These are phyloP conservation scores for Aspergillus bridgeri DNA, from an alignment of 495 filamentous ascomycete genomes.

Conservation along the genomic window DNA sequence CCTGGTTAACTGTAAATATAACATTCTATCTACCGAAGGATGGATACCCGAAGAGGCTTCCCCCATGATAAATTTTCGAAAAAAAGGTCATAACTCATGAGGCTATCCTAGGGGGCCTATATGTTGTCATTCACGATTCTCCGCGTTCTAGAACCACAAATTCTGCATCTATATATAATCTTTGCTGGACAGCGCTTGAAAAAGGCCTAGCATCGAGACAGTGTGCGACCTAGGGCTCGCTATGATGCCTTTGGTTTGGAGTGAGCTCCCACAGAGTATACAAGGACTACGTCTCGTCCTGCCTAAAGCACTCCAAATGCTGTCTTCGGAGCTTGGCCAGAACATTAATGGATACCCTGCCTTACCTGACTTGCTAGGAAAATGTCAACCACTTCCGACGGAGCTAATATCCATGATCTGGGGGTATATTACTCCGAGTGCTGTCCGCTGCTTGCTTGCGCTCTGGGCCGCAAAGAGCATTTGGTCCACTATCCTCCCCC, in stretches of 20 bases:
- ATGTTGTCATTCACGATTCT: background rate
- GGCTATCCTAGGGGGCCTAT: too few relatives aligned
- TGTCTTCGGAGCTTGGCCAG: too few relatives aligned
- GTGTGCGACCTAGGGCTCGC: background rate
- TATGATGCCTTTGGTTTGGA: conserved; percentile 2
- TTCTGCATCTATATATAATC: background rate
- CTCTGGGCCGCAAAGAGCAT: background rate
- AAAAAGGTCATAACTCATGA: background rate
- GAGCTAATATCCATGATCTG: background rate
- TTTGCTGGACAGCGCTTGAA: background rate
- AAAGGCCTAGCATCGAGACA: background rate
- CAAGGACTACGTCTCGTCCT: background rate
- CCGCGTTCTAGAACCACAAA: background rate
- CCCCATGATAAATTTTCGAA: background rate
- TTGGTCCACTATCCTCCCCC: background rate
- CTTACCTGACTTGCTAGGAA: background rate
- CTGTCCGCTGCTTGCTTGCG: background rate
- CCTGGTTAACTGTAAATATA: too few relatives aligned
- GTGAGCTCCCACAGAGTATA: background rate
- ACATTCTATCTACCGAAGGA: too few relatives aligned
- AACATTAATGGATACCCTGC: background rate
- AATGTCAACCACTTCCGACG: background rate
- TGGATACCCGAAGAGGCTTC: too few relatives aligned
- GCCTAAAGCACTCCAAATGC: background rate
- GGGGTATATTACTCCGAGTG: background rate